These are phyloP conservation scores for Carallia pectinifolia DNA, from an alignment of 345 rosid species.

Conservation along the genomic window DNA sequence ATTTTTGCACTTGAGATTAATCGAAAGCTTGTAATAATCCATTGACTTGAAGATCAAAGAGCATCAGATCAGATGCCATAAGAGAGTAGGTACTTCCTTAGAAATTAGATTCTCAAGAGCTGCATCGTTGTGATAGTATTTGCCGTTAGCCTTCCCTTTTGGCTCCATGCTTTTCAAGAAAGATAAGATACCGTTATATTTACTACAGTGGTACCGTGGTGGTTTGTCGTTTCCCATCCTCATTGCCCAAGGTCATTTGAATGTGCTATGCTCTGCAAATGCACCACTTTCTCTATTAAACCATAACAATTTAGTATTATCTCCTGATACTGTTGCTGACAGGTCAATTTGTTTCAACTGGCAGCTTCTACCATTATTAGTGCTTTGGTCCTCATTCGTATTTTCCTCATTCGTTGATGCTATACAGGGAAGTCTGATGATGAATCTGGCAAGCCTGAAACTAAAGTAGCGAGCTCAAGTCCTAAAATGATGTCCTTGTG, in stretches of 20 bases:
- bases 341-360: not conserved
- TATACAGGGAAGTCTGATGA: slow-evolving; percentile 31
- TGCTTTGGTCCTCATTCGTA: not conserved
- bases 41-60: not conserved
- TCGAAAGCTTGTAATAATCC: too few species aligned
- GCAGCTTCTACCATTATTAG: not conserved
- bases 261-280: too few species aligned
- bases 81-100: slow-evolving; percentile 16
- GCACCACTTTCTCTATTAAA: too few species aligned
- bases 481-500: slow-evolving; percentile 79
- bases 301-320: too few species aligned
- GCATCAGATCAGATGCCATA: slow-evolving; percentile 11
- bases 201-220: not conserved
- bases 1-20: too few species aligned
- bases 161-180: too few species aligned
- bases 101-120: slow-evolving; percentile 18
- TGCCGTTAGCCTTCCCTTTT: not conserved
- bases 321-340: too few species aligned
- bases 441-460: slow-evolving; percentile 17
- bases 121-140: too few species aligned
- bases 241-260: too few species aligned
- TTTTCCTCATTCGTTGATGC: slow-evolving; percentile 5
- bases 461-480: slow-evolving; percentile 46
- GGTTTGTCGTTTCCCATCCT: too few species aligned
- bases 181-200: not conserved